Percentiles rank a stretch among this genome's conserved stretches.
Conservation (phyloP, 306 rosid species). For the Oxytropis ochrocephala region DNA sequence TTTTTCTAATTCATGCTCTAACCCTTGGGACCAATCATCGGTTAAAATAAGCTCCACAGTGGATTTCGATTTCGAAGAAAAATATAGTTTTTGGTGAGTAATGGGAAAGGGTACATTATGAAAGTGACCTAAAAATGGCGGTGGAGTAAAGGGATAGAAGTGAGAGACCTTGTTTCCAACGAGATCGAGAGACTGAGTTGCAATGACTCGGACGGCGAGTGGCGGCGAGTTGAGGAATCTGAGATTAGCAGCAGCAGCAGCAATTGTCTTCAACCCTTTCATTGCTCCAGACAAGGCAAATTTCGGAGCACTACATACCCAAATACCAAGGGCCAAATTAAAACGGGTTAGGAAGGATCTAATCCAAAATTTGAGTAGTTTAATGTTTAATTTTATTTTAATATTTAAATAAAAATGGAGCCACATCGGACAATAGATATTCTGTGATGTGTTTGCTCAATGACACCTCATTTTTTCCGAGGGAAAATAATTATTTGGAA, state of each 20-base stretch:
- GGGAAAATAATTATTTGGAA: too few species aligned
- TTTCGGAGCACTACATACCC: neutral
- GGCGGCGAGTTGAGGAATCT: constrained; percentile 37
- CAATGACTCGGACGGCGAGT: constrained; percentile 22
- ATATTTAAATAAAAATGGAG: too few species aligned
- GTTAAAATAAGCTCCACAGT: constrained; percentile 43
- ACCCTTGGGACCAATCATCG: constrained; percentile 62
- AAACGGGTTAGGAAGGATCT: neutral
- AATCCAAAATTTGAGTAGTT: too few species aligned
- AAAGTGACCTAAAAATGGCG: constrained; percentile 21
- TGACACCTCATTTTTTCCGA: too few species aligned
- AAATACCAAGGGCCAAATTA: neutral
- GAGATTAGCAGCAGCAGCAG: constrained; percentile 19
- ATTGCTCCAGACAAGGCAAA: constrained; percentile 25
- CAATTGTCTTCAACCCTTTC: constrained; percentile 47
- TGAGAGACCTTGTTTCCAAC: constrained; percentile 44
- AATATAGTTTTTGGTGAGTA: constrained; percentile 30
- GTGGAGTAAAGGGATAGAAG: constrained; percentile 27
- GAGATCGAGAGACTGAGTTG: constrained; percentile 26
- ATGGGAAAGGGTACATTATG: constrained; percentile 4
- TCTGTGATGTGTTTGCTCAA: too few species aligned
- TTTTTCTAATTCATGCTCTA: constrained; percentile 47
- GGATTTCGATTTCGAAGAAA: constrained; percentile 63
- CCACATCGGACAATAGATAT: too few species aligned
- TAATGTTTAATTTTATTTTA: too few species aligned